These are phyloP conservation scores for Candida albicans DNA, from an alignment of 1,139 yeast genomes.

Conservation along the genomic window DNA sequence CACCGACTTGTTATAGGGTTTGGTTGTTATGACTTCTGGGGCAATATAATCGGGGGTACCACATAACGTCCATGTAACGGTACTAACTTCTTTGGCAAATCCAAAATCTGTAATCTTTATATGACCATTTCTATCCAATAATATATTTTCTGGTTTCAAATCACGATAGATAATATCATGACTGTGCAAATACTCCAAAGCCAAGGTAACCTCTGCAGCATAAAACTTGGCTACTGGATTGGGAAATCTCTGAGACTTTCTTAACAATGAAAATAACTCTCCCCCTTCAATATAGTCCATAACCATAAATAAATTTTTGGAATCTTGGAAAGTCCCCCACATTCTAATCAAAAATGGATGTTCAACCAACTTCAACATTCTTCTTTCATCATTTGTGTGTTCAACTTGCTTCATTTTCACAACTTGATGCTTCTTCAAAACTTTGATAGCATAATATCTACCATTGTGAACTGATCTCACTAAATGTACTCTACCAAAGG, in stretches of 20 bases:
- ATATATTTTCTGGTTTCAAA: conserved; percentile 60
- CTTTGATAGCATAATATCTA: conserved; percentile 60
- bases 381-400: conserved; percentile 62
- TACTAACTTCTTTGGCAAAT: conserved; percentile 59
- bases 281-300: conserved; percentile 70
- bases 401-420: conserved; percentile 64
- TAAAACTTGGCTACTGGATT: conserved; percentile 64
- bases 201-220: conserved; percentile 61
- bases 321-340: conserved; percentile 68
- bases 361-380: conserved; percentile 55
- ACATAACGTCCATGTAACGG: conserved; percentile 61
- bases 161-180: conserved; percentile 61
- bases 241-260: conserved; percentile 61
- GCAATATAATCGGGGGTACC: conserved; percentile 68
- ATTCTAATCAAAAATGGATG: conserved; percentile 61
- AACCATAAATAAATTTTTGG: conserved; percentile 56
- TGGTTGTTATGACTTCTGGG: conserved; percentile 62
- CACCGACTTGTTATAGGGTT: conserved; percentile 61
- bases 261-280: conserved; percentile 53
- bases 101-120: conserved; percentile 63
- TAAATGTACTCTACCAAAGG: conserved; percentile 62
- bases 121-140: conserved; percentile 59
- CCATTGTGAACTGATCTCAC: conserved; percentile 61
- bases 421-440: conserved; percentile 56
- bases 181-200: conserved; percentile 57